Conservation (phyloP, 2,329 filamentous ascomycete genomes). For the Alternaria hordeiaustralica region DNA sequence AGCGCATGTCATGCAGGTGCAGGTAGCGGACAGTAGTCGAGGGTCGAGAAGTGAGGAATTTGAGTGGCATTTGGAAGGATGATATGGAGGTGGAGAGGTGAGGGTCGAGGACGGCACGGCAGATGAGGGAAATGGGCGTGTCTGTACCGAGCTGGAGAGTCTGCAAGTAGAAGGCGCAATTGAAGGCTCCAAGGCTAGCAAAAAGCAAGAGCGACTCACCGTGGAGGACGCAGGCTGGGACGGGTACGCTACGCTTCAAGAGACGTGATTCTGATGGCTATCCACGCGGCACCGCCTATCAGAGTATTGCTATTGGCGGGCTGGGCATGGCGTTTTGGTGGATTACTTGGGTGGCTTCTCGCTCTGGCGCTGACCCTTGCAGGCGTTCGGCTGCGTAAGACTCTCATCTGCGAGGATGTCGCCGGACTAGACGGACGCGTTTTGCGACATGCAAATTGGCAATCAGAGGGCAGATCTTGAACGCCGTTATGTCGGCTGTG, state of each 20-base stretch:
- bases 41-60: conserved; percentile 1
- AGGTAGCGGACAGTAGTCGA: conserved; percentile 17
- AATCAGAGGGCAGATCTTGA: not conserved
- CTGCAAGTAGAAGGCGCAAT: conserved; percentile 15
- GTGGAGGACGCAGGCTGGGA: not conserved
- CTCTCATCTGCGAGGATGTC: not conserved
- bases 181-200: conserved; percentile 4
- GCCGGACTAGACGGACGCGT: not conserved
- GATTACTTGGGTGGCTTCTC: conserved; percentile 2
- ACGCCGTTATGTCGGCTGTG: not conserved
- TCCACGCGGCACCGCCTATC: not conserved
- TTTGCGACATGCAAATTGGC: not conserved
- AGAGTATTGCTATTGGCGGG: not conserved
- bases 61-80: conserved; percentile 1
- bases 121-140: not conserved
- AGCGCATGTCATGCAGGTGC: conserved; percentile 25
- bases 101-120: not conserved
- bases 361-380: not conserved
- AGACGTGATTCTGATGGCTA: not conserved
- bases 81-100: conserved; percentile 3
- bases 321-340: not conserved
- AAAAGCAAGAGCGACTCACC: conserved; percentile 15
- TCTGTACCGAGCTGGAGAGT: not conserved
- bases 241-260: not conserved
- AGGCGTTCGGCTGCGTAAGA: not conserved